Evolutionary conservation across 805 yeast species (phyloP), one percentile per base, ranked within the genome.

Genomic region (Starmerella asiatica): DNA sequence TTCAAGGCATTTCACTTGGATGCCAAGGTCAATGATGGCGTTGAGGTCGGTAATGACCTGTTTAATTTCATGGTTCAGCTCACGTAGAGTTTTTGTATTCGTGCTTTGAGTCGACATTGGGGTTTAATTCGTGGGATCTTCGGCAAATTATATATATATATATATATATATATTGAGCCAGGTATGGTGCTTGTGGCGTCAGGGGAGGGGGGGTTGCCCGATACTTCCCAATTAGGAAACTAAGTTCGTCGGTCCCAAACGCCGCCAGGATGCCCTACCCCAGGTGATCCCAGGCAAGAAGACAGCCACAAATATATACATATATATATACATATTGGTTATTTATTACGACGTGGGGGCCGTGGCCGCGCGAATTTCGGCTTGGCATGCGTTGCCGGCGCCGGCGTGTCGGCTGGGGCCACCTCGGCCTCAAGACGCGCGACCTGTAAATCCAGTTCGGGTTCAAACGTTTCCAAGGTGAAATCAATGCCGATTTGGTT

Each of bases 321-420:
- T 16, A 16, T 31, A 15, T n/a, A 27, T 18, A 8, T 19, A 35
- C 14, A 28, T 8, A 26, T 4, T 8, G 8, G 20, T 12, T 15
- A 21, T 28, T 31, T 42, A 1, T 45, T 34, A 3, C 51, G 39
- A 21, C 42, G 40, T 2, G 50, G 51, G 4, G 52, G 52, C 28
- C 39, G 24, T n/a, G 53, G 53, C 11, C 51, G 32, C 27, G 31
- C 31, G 44, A 49, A 49, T 18, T 36, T 42, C 18, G 46, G 48
- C 26, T 38, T 40, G 8, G 32, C 19, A 11, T 30, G 30, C 15
- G 20, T 28, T 14, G 35, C 16, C 14, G 30, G 7, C 8, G 7
- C 29, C 16, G 28, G 16, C 27, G 29, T 16, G 6, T 28, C 35
- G 9, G 30, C 30, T 5, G 43, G 36, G 11, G 6, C 24, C 11